Evolutionary conservation across 306 rosid species (phyloP), one percentile per base, ranked within the genome.

Genomic region (Begonia masoniana): DNA sequence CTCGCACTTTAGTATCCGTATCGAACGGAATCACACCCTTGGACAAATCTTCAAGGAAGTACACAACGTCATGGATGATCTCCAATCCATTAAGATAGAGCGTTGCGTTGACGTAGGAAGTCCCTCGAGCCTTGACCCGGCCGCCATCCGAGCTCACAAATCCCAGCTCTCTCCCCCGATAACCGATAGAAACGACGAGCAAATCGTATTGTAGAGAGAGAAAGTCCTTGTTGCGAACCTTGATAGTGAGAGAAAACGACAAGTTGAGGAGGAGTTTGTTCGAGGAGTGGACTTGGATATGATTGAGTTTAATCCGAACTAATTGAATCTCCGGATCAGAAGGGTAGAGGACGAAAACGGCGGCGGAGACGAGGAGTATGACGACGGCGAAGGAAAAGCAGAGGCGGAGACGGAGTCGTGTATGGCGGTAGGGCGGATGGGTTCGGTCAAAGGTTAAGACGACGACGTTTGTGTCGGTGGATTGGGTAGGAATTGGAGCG

Each of bases 21-120:
- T 85, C 94, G 17, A 91, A 85, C 9, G 94, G 96, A 15, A 91
- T 77, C 0, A 81, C 77, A 13, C 96, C 94, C 58, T 17, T 83
- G 0, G 86, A 82, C 48, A 83, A 62, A 63, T 91, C 97, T 49
- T 74, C 76, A 7, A 85, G 52, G 85, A 91, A 70, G 74, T 83
- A 85, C 43, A 91, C 74, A n/a, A 67, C 88, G 1, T 85, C 97
- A 23, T 78, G 78, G 15, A 85, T 64, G 12, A 85, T 75, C 75
- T 76, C 81, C 4, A 85, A 64, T 0, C 86, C 97, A 55, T 85
- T 61, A 12, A 45, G 49, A 45, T 45, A 12, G 15, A 45, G 49
- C 13, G 49, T 10, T 4, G 49, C 49, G 15, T 45, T n/a, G n/a
- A 45, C 13, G 49, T 45, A 45, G 4, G 49, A 10, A 45, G 49